A percentile compares a stretch with the other conserved stretches of the same genome.
These are phyloP conservation scores for Exophiala aquamarina DNA, from an alignment of 2,329 filamentous ascomycete genomes.

Conservation along the genomic window DNA sequence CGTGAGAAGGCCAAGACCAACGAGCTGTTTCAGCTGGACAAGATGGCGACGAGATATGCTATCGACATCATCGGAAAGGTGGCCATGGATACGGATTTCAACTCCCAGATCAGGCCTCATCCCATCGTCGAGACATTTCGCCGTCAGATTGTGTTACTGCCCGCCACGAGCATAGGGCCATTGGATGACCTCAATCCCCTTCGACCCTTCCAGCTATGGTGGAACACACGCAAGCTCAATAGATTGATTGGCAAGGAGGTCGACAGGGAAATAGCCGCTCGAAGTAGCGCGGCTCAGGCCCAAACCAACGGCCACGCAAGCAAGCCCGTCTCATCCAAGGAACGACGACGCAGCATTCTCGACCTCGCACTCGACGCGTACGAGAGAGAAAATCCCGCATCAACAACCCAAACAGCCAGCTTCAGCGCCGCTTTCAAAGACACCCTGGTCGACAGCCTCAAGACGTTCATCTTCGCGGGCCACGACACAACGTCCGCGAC, in stretches of 20 bases:
- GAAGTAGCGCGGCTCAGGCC: slow-evolving; percentile 1
- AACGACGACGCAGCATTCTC: slow-evolving; percentile 22
- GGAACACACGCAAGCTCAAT: slow-evolving; percentile 24
- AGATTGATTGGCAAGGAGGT: slow-evolving; percentile 20
- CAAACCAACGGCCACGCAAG: slow-evolving; percentile 3
- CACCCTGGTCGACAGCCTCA: slow-evolving; percentile 29
- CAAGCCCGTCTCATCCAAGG: slow-evolving; percentile 1
- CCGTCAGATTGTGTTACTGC: slow-evolving; percentile 25
- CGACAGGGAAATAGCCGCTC: slow-evolving; percentile 14
- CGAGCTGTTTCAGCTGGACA: slow-evolving; percentile 30
- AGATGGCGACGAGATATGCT: slow-evolving; percentile 30
- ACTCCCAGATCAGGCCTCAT: slow-evolving; percentile 27
- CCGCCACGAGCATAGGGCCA: slow-evolving; percentile 6
- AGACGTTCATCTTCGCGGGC: slow-evolving; percentile 33
- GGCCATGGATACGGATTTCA: slow-evolving; percentile 27
- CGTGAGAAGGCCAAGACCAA: slow-evolving; percentile 21
- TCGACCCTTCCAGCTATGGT: slow-evolving; percentile 18
- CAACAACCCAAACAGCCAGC: background rate
- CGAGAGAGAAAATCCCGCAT: slow-evolving; percentile 19
- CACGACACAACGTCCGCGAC: slow-evolving; percentile 28
- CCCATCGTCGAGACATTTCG: slow-evolving; percentile 29
- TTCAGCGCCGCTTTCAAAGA: slow-evolving; percentile 12
- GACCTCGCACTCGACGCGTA: slow-evolving; percentile 27
- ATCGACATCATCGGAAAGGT: slow-evolving; percentile 36
- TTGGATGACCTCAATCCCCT: slow-evolving; percentile 15